Base-by-base conservation (phyloP, 2,329 filamentous ascomycete genomes). In the Endothia cerciana region DNA sequence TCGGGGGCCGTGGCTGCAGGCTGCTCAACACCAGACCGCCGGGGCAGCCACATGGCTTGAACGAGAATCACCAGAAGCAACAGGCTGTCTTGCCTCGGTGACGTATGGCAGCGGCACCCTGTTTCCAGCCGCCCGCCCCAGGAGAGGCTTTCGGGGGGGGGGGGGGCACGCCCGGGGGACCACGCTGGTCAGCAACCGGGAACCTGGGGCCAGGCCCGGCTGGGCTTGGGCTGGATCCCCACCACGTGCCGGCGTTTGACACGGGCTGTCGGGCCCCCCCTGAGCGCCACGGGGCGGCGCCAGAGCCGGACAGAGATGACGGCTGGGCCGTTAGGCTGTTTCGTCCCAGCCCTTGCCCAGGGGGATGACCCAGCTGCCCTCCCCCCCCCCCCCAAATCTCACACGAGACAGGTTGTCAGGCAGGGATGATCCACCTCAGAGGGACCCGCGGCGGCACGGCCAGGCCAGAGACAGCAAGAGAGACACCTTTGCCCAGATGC, bases 231-330 rank as follows among this genome's bases (percentile, higher is more conserved):
- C 30, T 55, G 30, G 30, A 55, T 15, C 11, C 19, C 41, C 28
- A 55, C 51, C 51, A 55, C 51, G 51, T 55, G 51, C 51, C 51
- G n/a, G 28, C 30, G 15, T 28, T 22, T 36, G 51, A 30, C 30
- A 55, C 51, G 51, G 30, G 15, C 51, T 25, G 30, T 55, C 47
- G 11, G 28, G n/a, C 45, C 17, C 49, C 49, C 28, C 17, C 30
- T 36, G 51, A 4, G 30, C 49, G 49, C 49, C 49, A 55, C 45
- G 45, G 22, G 45, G 45, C 19, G 41, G 17, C 41, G 41, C 19
- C 8, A 45, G 41, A 45, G 17, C 8, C n/a, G 41, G 41, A 19
- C 41, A 22, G 41, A 10, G 41, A 36, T 36, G 33, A 36, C 10
- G 6, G 33, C 41, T 15, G 10, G 7, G 19, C 41, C 13, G 41